Evolutionary conservation across 2,329 filamentous ascomycete species (phyloP), one percentile per base, ranked within the genome.

Genomic region (Fusarium robinianum): DNA sequence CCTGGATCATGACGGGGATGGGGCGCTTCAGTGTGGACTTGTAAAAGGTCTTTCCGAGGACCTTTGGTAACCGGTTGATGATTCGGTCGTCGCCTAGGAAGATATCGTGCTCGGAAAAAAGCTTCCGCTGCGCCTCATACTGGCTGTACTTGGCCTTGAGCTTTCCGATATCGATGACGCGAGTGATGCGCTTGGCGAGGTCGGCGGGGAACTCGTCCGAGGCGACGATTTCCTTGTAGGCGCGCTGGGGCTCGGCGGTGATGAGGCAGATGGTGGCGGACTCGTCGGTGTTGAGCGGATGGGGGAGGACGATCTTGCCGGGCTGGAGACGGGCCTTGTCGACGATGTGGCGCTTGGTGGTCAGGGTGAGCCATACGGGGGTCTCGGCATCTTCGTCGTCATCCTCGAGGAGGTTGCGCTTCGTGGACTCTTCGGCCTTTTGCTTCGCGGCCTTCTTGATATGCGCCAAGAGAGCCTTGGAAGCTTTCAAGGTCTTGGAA

Each of bases 11-110:
- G 24, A 97, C 80, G 17, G 94, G 91, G 46, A 99, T 83, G 8
- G 94, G 94, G 25, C 92, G 80, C 78, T 97, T 97, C 53, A 73
- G 71, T 3, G 85, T 88, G 43, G 74, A 79, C 74, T 90, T 87
- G 80, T 94, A 97, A 69, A 99, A 97, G 2, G 86, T 86, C 75
- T 96, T 97, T 60, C 92, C 94, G 9, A 99, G 82, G 3, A 84
- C 75, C 54, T 81, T 80, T 43, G 91, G 89, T 47, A 97, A 78
- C 18, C 77, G 73, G 66, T 80, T 84, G 63, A 85, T 76, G 60
- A 99, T 87, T 34, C 94, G 80, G 64, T 96, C 88, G 67, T 99
- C 94, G 38, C 88, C 92, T 44, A 99, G 78, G 74, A 99, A 97
- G 43, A 97, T 74, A 66, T 97, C 94, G 69, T 96, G 90, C 68